These are phyloP conservation scores for Tarenaya hassleriana DNA, from an alignment of 345 rosid species.

Conservation along the genomic window DNA sequence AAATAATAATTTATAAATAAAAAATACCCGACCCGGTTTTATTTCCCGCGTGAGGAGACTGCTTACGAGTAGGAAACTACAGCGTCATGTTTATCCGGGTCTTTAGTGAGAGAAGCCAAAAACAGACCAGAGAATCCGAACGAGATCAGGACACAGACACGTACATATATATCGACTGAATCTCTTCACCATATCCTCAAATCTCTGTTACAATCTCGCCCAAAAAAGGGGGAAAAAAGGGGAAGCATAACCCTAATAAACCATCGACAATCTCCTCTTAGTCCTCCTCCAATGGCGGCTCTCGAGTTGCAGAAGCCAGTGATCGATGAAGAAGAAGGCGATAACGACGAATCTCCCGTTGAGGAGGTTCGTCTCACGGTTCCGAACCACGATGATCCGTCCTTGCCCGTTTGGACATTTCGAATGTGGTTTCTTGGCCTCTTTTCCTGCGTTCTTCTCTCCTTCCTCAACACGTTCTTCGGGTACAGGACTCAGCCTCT, in stretches of 20 bases:
- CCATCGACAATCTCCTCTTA: too few species aligned
- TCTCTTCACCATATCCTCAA: not conserved
- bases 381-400: constrained; percentile 43
- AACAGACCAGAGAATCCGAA: too few species aligned
- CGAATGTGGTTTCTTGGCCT: constrained; percentile 59
- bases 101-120: too few species aligned
- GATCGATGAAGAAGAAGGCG: constrained; percentile 9
- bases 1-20: too few species aligned
- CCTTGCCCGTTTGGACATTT: constrained; percentile 57
- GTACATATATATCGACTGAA: constrained; percentile 31
- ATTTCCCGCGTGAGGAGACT: too few species aligned
- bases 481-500: constrained; percentile 55
- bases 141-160: too few species aligned
- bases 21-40: too few species aligned
- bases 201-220: not conserved
- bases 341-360: constrained; percentile 41
- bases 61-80: too few species aligned
- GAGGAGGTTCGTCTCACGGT: constrained; percentile 62
- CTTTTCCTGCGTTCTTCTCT: constrained; percentile 44
- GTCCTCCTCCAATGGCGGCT: constrained; percentile 18
- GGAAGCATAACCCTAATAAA: not conserved
- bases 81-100: too few species aligned
- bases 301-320: constrained; percentile 14
- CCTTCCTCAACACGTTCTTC: constrained; percentile 67
- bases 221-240: too few species aligned